phyloP scores from a whole-genome alignment of 2,329 filamentous ascomycete genomes.

The Colletotrichum lini region DNA sequence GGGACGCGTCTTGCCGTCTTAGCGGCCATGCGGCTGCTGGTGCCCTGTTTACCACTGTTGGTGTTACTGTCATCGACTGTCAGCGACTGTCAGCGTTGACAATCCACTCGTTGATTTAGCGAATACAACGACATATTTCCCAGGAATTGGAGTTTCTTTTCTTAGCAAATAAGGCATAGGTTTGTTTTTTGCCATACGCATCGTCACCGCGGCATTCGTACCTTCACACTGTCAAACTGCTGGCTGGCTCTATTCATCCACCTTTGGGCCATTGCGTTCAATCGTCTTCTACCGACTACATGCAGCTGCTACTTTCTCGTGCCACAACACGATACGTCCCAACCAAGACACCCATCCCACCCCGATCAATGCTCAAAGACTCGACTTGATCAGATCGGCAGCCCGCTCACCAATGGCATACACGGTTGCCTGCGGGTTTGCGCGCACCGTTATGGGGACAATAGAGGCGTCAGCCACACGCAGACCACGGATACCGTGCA shows the following conservation, averaged over 20 bases:
- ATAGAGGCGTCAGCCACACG: slow-evolving; percentile 61
- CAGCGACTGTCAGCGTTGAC: neutral
- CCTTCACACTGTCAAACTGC: no score
- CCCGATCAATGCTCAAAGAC: slow-evolving; percentile 6
- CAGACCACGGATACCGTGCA: slow-evolving; percentile 61
- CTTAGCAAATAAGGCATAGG: neutral
- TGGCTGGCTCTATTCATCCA: neutral
- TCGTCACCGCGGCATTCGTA: neutral
- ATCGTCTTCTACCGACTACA: neutral
- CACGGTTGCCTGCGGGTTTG: slow-evolving; percentile 52
- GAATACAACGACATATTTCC: neutral
- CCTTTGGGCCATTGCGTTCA: neutral
- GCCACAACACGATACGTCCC: neutral
- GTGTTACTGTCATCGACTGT: neutral
- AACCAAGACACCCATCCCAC: no score
- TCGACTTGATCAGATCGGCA: slow-evolving; percentile 44
- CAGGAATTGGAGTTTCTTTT: neutral
- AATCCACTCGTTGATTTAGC: neutral
- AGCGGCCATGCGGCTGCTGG: neutral
- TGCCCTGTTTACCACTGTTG: neutral
- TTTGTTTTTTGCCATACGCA: neutral
- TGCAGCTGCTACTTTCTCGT: neutral
- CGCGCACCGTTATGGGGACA: slow-evolving; percentile 49
- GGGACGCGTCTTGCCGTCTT: slow-evolving; percentile 14
- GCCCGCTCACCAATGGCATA: slow-evolving; percentile 54